phyloP scores from a whole-genome alignment of 495 filamentous ascomycete species.

The Tuber brumale region DNA sequence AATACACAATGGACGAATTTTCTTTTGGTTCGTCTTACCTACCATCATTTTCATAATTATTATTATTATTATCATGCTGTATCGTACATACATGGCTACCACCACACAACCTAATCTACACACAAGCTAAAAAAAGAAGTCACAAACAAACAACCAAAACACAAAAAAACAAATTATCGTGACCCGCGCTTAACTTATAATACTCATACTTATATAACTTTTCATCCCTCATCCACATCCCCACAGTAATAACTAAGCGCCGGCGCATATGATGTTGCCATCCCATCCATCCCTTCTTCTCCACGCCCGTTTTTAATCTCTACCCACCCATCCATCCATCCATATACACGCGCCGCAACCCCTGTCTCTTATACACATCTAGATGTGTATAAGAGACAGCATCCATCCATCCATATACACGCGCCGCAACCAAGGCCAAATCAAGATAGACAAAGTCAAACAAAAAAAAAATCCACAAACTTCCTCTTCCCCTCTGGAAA shows the following conservation, averaged over 20 bases:
- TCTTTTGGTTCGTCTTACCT: neutral
- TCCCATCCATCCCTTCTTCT: neutral
- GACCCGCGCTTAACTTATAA: constrained; percentile 2
- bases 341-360: neutral
- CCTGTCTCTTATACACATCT: too few relatives aligned
- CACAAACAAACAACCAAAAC: neutral
- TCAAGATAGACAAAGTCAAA: too few relatives aligned
- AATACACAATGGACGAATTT: neutral
- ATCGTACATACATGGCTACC: neutral
- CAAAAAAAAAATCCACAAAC: too few relatives aligned
- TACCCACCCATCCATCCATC: neutral
- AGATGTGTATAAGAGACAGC: too few relatives aligned
- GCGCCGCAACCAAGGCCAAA: neutral
- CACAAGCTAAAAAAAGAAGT: neutral
- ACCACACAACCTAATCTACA: neutral
- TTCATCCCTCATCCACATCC: neutral
- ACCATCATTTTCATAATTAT: neutral
- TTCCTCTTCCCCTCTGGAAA: too few relatives aligned
- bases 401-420: neutral
- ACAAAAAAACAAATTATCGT: neutral
- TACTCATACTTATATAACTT: too few relatives aligned
- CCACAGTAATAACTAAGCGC: neutral
- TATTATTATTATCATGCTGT: neutral
- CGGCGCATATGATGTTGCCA: neutral
- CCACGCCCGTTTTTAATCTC: neutral